Percentiles rank a stretch among this genome's conserved stretches.
phyloP scores from a whole-genome alignment of 805 yeast genomes.

The Candida rishiriensis region DNA sequence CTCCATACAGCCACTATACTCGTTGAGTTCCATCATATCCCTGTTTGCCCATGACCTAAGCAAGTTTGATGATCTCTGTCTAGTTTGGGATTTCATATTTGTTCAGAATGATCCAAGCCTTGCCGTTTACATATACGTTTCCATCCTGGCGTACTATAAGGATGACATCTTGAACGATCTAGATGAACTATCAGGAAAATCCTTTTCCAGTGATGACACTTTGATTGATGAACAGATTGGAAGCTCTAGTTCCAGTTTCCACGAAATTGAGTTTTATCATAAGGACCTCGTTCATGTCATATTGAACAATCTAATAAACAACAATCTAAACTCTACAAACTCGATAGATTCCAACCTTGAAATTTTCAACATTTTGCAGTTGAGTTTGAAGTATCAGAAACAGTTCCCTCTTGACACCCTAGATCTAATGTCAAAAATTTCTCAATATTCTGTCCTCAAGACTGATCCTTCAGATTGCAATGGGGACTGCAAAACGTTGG shows the following conservation, averaged over 20 bases:
- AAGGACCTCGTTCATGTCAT: slow-evolving; percentile 26
- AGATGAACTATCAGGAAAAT: slow-evolving; percentile 27
- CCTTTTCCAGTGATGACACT: slow-evolving; percentile 23
- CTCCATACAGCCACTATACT: slow-evolving; percentile 52
- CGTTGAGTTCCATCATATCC: slow-evolving; percentile 74
- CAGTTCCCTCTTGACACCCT: slow-evolving; percentile 7
- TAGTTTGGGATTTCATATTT: slow-evolving; percentile 67
- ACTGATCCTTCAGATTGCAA: slow-evolving; percentile 4
- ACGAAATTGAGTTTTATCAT: slow-evolving; percentile 15
- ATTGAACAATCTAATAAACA: slow-evolving; percentile 24
- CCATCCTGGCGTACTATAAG: slow-evolving; percentile 45
- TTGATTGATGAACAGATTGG: slow-evolving; percentile 12
- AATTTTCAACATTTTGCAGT: slow-evolving; percentile 23
- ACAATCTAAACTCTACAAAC: slow-evolving; percentile 19
- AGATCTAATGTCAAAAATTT: slow-evolving; percentile 3
- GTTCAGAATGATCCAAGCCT: slow-evolving; percentile 50
- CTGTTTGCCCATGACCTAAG: slow-evolving; percentile 68
- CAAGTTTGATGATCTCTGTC: slow-evolving; percentile 43
- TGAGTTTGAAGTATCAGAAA: slow-evolving; percentile 11
- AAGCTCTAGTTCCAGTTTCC: background rate
- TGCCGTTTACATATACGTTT: slow-evolving; percentile 57
- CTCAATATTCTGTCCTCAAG: slow-evolving; percentile 21
- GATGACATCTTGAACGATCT: slow-evolving; percentile 36
- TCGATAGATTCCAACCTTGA: slow-evolving; percentile 22
- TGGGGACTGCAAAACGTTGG: slow-evolving; percentile 8